Percentiles rank a stretch among this genome's conserved stretches.
Conservation (phyloP, 2,329 filamentous ascomycete species). For the Cercospora berteroae region DNA sequence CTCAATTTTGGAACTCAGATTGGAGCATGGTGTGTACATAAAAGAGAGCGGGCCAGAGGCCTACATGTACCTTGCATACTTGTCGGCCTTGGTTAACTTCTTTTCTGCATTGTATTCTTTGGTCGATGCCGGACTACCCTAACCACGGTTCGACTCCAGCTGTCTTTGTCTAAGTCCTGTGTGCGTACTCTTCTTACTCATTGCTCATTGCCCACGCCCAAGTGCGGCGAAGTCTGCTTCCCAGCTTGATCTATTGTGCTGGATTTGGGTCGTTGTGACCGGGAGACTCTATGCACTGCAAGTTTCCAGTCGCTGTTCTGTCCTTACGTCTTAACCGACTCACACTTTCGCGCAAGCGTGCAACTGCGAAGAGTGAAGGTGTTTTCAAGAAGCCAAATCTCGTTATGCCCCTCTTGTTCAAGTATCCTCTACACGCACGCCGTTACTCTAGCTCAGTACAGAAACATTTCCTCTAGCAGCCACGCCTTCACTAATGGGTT, state of each 20-base stretch:
- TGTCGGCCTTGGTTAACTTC: background rate
- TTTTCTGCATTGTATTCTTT: background rate
- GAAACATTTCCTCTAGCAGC: background rate
- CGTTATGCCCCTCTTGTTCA: background rate
- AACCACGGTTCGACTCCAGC: background rate
- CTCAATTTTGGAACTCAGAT: background rate
- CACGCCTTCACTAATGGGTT: background rate
- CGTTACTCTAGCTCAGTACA: background rate
- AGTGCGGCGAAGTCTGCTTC: background rate
- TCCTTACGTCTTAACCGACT: background rate
- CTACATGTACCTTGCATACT: background rate
- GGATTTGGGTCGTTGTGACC: background rate
- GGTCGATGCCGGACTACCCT: background rate
- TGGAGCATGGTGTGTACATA: background rate
- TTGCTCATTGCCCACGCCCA: background rate
- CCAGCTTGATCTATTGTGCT: background rate
- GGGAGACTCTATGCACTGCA: background rate
- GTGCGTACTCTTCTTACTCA: background rate
- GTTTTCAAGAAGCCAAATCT: background rate
- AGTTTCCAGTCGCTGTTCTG: background rate
- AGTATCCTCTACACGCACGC: background rate
- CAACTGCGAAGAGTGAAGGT: background rate
- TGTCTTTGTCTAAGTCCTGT: background rate
- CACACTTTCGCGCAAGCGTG: background rate
- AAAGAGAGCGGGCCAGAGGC: background rate